Evolutionary conservation across 805 yeast species (phyloP).

Genomic region (Saccharomycopsis vini): DNA sequence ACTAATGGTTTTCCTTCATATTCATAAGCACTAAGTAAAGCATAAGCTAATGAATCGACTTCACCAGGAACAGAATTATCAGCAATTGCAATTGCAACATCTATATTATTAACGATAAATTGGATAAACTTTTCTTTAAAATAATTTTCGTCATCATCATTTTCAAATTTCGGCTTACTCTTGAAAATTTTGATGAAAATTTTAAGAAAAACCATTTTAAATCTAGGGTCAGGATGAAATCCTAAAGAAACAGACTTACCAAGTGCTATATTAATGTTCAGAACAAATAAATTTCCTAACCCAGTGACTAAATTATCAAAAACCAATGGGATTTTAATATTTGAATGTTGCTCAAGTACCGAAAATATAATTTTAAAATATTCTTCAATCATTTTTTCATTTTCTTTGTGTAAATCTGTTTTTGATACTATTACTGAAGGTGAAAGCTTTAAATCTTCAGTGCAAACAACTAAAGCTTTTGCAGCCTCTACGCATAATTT

Average conservation of each 20-base stretch:
- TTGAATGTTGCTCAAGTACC: slow-evolving; percentile 18
- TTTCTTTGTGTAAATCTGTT: slow-evolving; percentile 2
- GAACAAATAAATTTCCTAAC: slow-evolving; percentile 57
- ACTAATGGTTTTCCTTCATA: slow-evolving; percentile 4
- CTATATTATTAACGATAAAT: slow-evolving; percentile 27
- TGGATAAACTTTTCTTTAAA: too few relatives aligned
- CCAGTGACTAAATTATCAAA: slow-evolving; percentile 57
- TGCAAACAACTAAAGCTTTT: background rate
- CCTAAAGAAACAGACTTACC: slow-evolving; percentile 71
- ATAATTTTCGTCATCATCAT: slow-evolving; percentile 11
- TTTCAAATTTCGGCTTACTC: slow-evolving; percentile 17
- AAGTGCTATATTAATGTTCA: slow-evolving; percentile 71
- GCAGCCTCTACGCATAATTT: slow-evolving; percentile 7
- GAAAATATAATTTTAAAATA: slow-evolving; percentile 5
- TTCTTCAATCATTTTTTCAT: slow-evolving; percentile 6
- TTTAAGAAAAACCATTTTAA: slow-evolving; percentile 64
- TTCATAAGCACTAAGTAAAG: slow-evolving; percentile 7
- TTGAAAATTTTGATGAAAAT: slow-evolving; percentile 61
- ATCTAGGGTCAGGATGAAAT: slow-evolving; percentile 56
- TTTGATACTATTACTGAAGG: background rate
- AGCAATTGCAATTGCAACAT: slow-evolving; percentile 34
- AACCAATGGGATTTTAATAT: slow-evolving; percentile 45
- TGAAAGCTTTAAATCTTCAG: slow-evolving; percentile 3
- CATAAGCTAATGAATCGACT: slow-evolving; percentile 10
- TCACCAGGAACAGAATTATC: slow-evolving; percentile 7